Evolutionary conservation across 345 rosid species (phyloP).

Genomic region (Draba incana): DNA sequence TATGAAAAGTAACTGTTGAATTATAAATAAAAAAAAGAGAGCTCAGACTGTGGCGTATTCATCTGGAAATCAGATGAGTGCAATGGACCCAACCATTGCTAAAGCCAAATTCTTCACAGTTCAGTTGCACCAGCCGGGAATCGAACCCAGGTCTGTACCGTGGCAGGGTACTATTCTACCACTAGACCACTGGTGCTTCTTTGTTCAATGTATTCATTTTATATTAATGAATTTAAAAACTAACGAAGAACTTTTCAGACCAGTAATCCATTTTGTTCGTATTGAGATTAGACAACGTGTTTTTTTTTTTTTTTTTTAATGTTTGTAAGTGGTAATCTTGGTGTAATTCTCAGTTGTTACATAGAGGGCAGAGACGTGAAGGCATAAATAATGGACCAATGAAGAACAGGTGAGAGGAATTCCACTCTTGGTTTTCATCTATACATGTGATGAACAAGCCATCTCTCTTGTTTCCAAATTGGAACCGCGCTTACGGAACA

Average conservation of each 20-base stretch:
- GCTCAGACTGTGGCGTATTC: background rate
- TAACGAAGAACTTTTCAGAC: no score
- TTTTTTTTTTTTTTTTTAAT: no score
- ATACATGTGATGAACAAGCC: conserved; percentile 12
- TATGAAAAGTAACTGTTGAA: no score
- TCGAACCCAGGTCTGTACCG: conserved; percentile 77
- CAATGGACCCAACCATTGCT: conserved; percentile 7
- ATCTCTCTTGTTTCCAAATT: conserved; percentile 2
- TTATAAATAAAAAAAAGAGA: background rate
- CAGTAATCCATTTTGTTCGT: no score
- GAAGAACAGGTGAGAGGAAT: background rate
- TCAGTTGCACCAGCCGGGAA: conserved; percentile 66
- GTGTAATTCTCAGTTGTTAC: background rate
- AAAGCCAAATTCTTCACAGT: background rate
- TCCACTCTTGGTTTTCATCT: conserved; percentile 1
- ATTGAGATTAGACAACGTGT: no score
- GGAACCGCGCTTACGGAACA: no score
- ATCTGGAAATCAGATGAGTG: background rate
- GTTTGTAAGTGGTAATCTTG: background rate
- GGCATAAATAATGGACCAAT: background rate
- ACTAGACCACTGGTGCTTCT: conserved; percentile 70
- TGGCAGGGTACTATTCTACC: conserved; percentile 80
- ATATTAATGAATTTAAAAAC: no score
- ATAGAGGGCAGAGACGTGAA: background rate
- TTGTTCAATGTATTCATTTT: background rate